Base-by-base conservation (phyloP, 768 basidiomycete genomes). In the Russula compacta region DNA sequence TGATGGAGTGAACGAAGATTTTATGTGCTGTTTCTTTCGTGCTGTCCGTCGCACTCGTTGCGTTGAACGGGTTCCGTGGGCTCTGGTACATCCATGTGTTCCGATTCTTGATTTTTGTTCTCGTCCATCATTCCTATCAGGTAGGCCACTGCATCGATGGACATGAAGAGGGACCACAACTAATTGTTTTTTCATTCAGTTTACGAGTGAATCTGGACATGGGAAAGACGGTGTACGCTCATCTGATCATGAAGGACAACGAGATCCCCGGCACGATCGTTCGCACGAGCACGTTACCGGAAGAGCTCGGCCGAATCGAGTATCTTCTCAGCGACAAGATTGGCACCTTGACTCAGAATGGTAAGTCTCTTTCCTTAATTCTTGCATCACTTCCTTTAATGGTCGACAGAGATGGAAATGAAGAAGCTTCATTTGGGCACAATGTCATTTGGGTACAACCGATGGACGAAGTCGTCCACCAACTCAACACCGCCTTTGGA, bases 41-140 rank as follows among this genome's bases (percentile, higher is more conserved):
- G 1, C 78, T 98, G 2, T 97, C 95, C 0, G 73, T 99, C 33
- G 84, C 89, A 39, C 85, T 98, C 24, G 97, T 98, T 10, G 97
- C 95, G 0, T 73, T 98, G 61, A 98, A 98, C 68, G 95, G 95
- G 14, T 99, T 98, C 78, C 78, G 95, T 21, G 95, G 97, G 4
- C 79, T 83, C 50, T 98, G 95, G 92, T 95, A 93, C 71, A 86
- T 98, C 66, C 98, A 98, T 69, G 87, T 98, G 35, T 89, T 98
- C 75, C 83, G 97, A 19, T 99, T 99, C 73, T 78, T 99, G 56
- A 98, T 99, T 69, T n/a, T 79, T 99, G 21, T 99, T 98, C 75
- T 98, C 95, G 52, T 95, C 93, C 33, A 99, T 99, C 72, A 98
- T 99, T 69, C 95, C 97, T 29, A 99, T 99, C 75, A 95, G 93